These are phyloP conservation scores for Didymella sp. DNA, from an alignment of 2,329 filamentous ascomycete genomes.

Conservation along the genomic window DNA sequence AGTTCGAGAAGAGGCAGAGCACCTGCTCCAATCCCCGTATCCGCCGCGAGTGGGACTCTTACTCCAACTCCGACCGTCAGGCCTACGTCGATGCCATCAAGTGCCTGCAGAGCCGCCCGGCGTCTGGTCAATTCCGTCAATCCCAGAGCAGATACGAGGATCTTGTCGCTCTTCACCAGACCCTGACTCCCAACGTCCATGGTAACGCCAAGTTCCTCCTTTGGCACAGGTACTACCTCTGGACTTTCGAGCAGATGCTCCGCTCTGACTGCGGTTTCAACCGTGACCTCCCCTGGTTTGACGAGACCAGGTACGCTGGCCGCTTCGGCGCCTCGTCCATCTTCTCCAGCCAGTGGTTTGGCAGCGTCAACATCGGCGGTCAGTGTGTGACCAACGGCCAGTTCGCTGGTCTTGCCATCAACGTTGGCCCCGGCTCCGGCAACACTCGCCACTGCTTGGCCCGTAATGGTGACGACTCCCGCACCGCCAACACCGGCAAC, in stretches of 20 bases:
- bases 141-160: constrained; percentile 46
- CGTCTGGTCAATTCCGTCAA: constrained; percentile 35
- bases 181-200: constrained; percentile 44
- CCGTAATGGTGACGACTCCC: constrained; percentile 35
- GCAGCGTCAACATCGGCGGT: constrained; percentile 33
- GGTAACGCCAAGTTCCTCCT: constrained; percentile 49
- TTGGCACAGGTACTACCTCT: constrained; percentile 55
- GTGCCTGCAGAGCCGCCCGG: constrained; percentile 35
- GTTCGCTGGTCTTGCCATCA: constrained; percentile 43
- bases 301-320: constrained; percentile 45
- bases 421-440: constrained; percentile 39
- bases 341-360: constrained; percentile 41
- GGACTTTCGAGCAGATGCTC: constrained; percentile 53
- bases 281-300: constrained; percentile 49
- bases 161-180: constrained; percentile 45
- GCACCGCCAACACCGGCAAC: constrained; percentile 38
- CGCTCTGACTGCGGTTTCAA: constrained; percentile 53
- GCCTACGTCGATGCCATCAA: constrained; percentile 39
- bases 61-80: constrained; percentile 31
- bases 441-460: constrained; percentile 43
- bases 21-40: constrained; percentile 38
- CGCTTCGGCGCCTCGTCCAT: constrained; percentile 39
- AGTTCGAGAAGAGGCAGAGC: constrained; percentile 25
- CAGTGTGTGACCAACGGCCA: constrained; percentile 43
- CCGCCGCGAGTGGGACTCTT: constrained; percentile 44